phyloP scores from a whole-genome alignment of 768 basidiomycete species.

The Auriscalpium vulgare region DNA sequence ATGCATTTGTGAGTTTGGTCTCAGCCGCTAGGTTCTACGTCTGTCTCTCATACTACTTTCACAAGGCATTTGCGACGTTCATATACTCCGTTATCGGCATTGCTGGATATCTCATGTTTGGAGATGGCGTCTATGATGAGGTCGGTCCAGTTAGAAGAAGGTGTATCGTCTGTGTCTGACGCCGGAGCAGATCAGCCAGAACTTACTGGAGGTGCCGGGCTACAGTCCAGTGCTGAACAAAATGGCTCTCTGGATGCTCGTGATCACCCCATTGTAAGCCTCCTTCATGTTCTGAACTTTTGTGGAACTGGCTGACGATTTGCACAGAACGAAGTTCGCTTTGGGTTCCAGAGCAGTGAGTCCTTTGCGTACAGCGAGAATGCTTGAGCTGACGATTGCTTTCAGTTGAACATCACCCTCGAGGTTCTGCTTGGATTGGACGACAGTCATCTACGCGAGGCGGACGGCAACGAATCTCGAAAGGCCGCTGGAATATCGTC shows the following conservation, averaged over 20 bases:
- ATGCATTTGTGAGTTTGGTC: constrained; percentile 62
- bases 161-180: not conserved
- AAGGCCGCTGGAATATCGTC: constrained; percentile 11
- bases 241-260: constrained; percentile 80
- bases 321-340: constrained; percentile 74
- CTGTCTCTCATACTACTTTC: not conserved
- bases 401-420: constrained; percentile 71
- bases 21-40: constrained; percentile 7
- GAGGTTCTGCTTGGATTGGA: constrained; percentile 73
- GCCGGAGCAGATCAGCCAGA: constrained; percentile 60
- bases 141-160: constrained; percentile 31
- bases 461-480: constrained; percentile 12
- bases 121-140: constrained; percentile 70
- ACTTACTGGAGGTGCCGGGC: constrained; percentile 64
- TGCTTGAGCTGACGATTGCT: not conserved
- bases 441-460: constrained; percentile 11
- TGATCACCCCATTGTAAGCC: constrained; percentile 64
- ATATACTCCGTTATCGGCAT: constrained; percentile 51
- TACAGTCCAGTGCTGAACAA: constrained; percentile 68
- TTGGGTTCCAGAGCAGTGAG: constrained; percentile 73
- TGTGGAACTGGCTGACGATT: too few species aligned
- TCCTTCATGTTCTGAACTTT: too few species aligned
- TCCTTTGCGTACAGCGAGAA: constrained; percentile 1
- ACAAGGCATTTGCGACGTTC: constrained; percentile 9
- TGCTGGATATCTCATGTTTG: constrained; percentile 91